Conservation (phyloP, 371 early-diverging fungal genomes). For the Circinella umbellata region DNA sequence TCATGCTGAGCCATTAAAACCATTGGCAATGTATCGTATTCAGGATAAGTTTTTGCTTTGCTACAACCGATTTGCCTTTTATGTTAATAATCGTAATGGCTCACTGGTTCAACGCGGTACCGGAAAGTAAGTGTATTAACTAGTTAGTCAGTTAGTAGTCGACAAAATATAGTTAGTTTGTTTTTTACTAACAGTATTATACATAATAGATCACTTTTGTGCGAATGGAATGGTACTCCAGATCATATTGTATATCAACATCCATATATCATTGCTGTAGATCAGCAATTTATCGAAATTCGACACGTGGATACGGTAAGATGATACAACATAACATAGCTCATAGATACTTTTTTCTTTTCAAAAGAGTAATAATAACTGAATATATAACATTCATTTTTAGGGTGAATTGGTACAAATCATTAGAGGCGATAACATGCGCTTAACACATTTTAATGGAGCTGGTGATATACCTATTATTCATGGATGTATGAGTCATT, state of each 20-base stretch:
- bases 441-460: conserved; percentile 53
- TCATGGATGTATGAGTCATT: conserved; percentile 53
- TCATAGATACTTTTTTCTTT: background rate
- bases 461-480: conserved; percentile 43
- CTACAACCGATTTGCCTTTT: conserved; percentile 93
- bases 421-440: conserved; percentile 54
- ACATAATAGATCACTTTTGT: conserved; percentile 27
- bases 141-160: no score
- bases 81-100: conserved; percentile 77
- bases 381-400: background rate
- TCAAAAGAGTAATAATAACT: background rate
- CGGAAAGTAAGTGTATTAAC: conserved; percentile 35
- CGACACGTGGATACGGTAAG: conserved; percentile 82
- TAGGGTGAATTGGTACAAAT: conserved; percentile 56
- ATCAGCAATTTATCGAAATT: conserved; percentile 87
- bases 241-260: conserved; percentile 70
- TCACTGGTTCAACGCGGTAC: conserved; percentile 44
- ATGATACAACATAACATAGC: background rate
- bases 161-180: conserved; percentile 18
- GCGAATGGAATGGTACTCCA: conserved; percentile 66
- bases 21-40: conserved; percentile 87
- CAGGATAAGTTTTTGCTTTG: conserved; percentile 79
- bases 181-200: background rate
- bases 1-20: conserved; percentile 71
- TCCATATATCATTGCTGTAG: conserved; percentile 90